Evolutionary conservation across 2,329 filamentous ascomycete genomes (phyloP).

Genomic region (Botrytis byssoidea): DNA sequence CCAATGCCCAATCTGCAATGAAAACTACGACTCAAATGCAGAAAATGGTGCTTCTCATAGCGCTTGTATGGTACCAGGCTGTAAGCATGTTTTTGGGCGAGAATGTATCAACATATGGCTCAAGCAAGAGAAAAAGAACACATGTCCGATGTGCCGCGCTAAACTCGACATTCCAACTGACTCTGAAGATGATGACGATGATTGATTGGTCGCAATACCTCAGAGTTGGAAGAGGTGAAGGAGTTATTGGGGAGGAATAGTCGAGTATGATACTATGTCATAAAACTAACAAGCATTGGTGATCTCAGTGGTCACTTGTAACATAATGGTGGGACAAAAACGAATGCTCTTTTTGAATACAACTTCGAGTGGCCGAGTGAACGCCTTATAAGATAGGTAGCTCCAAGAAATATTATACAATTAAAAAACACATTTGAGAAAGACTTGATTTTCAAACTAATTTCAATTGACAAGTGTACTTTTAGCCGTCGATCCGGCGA

Average conservation of each 20-base stretch:
- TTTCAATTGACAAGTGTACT: neutral
- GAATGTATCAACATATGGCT: neutral
- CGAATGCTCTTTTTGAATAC: too few relatives aligned
- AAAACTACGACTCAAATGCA: neutral
- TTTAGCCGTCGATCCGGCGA: neutral
- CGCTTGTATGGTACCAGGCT: neutral
- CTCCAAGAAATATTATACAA: too few relatives aligned
- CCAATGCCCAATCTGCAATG: neutral
- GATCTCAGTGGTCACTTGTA: neutral
- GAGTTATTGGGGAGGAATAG: neutral
- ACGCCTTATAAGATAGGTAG: neutral
- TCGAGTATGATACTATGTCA: neutral
- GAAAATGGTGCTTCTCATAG: neutral
- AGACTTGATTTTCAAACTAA: neutral
- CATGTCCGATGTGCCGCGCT: neutral
- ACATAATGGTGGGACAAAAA: neutral
- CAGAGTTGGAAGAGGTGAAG: accelerated
- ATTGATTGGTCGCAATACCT: neutral
- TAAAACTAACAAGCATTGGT: neutral
- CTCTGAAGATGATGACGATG: neutral
- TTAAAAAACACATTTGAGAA: neutral
- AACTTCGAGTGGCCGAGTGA: neutral
- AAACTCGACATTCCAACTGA: neutral
- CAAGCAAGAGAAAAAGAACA: neutral
- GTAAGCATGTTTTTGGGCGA: neutral